These are phyloP conservation scores for Lumnitzera littorea DNA, from an alignment of 345 rosid genomes.

Conservation along the genomic window DNA sequence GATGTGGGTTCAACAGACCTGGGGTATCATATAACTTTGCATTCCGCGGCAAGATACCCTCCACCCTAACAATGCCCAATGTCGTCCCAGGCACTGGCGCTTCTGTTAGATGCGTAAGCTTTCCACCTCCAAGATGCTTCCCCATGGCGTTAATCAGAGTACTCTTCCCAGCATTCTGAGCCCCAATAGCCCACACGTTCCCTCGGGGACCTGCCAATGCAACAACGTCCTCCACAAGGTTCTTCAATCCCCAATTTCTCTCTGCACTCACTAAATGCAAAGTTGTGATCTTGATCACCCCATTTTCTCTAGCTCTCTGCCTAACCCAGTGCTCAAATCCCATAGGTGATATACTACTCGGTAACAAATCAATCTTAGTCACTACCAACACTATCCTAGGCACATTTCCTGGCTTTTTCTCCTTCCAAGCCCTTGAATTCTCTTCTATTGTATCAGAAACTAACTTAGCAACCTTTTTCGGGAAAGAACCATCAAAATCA, in stretches of 20 bases:
- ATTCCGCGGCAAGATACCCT: conserved; percentile 73
- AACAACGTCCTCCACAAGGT: conserved; percentile 64
- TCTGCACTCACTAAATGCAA: conserved; percentile 84
- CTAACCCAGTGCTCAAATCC: conserved; percentile 83
- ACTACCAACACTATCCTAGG: conserved; percentile 78
- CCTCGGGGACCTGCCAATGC: conserved; percentile 76
- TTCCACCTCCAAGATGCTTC: conserved; percentile 42
- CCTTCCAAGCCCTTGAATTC: conserved; percentile 68
- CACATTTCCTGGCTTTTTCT: conserved; percentile 71
- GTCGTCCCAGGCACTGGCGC: conserved; percentile 95
- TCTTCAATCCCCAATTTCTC: conserved; percentile 81
- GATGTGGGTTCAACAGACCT: conserved; percentile 76
- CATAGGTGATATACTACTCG: conserved; percentile 59
- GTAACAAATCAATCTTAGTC: conserved; percentile 82
- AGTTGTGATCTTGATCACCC: conserved; percentile 52
- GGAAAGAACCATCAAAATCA: conserved; percentile 90
- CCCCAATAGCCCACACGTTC: conserved; percentile 85
- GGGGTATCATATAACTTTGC: conserved; percentile 90
- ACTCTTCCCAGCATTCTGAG: conserved; percentile 91
- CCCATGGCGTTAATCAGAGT: conserved; percentile 75
- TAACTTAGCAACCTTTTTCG: conserved; percentile 63
- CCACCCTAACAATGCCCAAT: conserved; percentile 71
- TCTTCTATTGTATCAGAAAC: conserved; percentile 66
- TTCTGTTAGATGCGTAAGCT: conserved; percentile 64
- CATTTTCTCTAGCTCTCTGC: conserved; percentile 77